Percentiles rank a stretch among this genome's conserved stretches.
These are phyloP conservation scores for Hypsizygus ulmarius DNA, from an alignment of 1,284 basidiomycete genomes.

Conservation along the genomic window DNA sequence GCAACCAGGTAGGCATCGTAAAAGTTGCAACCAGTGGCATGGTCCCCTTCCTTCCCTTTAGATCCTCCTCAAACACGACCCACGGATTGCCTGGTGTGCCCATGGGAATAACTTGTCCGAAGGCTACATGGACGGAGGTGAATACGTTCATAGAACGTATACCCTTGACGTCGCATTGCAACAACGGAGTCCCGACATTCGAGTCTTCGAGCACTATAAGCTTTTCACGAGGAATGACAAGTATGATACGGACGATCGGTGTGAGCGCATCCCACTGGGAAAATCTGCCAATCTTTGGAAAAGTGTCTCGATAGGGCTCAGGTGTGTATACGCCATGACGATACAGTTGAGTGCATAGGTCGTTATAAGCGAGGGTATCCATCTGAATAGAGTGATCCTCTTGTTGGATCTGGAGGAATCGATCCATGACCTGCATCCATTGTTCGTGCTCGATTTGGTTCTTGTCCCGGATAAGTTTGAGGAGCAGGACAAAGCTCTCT, in stretches of 20 bases:
- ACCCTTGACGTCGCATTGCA: constrained; percentile 30
- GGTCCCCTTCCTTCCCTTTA: constrained; percentile 27
- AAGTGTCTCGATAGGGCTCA: constrained; percentile 10
- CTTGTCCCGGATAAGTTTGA: constrained; percentile 33
- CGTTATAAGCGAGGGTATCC: constrained; percentile 33
- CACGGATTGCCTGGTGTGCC: constrained; percentile 24
- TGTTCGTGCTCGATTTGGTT: constrained; percentile 22
- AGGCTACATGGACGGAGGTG: constrained; percentile 28
- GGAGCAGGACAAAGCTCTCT: constrained; percentile 40
- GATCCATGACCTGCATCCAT: constrained; percentile 31
- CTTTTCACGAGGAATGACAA: constrained; percentile 36
- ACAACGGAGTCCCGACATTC: constrained; percentile 26
- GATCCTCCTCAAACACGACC: constrained; percentile 34
- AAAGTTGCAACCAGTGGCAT: constrained; percentile 37
- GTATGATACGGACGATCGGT: constrained; percentile 28
- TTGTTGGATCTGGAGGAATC: constrained; percentile 23
- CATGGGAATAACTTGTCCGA: constrained; percentile 26
- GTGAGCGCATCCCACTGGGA: constrained; percentile 30
- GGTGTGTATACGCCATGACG: constrained; percentile 30
- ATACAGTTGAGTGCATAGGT: constrained; percentile 33
- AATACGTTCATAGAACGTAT: constrained; percentile 27
- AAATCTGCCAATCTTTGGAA: constrained; percentile 22
- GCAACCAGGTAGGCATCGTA: constrained; percentile 25
- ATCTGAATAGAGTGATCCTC: constrained; percentile 28
- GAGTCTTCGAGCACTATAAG: constrained; percentile 22